These are phyloP conservation scores for Suillus luteus DNA, from an alignment of 768 basidiomycete species.

Conservation along the genomic window DNA sequence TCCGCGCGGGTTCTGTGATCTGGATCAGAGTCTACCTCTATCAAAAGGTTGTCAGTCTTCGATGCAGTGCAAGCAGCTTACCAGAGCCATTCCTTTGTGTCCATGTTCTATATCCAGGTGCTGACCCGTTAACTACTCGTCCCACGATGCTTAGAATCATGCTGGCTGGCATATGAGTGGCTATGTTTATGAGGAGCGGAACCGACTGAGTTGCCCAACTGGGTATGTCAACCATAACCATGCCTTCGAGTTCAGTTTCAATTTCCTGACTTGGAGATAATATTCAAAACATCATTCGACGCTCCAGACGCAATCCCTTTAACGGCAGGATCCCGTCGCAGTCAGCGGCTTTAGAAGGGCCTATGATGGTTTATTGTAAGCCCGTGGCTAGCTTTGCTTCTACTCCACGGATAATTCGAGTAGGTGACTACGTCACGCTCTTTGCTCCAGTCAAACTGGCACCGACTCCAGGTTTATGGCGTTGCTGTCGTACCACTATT, in stretches of 20 bases:
- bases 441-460: neutral
- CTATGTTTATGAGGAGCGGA: conserved; percentile 1
- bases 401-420: neutral
- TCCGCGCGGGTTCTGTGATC: conserved; percentile 2
- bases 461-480: neutral
- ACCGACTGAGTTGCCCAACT: conserved; percentile 1
- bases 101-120: conserved; percentile 2
- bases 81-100: conserved; percentile 4
- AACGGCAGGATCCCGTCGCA: neutral
- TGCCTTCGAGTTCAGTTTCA: neutral
- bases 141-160: neutral
- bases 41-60: conserved; percentile 7
- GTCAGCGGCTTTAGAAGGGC: conserved; percentile 7
- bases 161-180: neutral
- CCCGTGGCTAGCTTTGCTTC: neutral
- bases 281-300: neutral
- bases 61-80: conserved; percentile 9
- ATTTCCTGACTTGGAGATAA: neutral
- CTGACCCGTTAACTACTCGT: neutral
- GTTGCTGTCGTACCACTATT: neutral
- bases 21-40: conserved; percentile 6
- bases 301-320: neutral
- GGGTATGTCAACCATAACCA: neutral
- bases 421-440: neutral
- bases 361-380: neutral